Base-by-base conservation (phyloP, 371 early-diverging fungal genomes). In the Entomophthora muscae region DNA sequence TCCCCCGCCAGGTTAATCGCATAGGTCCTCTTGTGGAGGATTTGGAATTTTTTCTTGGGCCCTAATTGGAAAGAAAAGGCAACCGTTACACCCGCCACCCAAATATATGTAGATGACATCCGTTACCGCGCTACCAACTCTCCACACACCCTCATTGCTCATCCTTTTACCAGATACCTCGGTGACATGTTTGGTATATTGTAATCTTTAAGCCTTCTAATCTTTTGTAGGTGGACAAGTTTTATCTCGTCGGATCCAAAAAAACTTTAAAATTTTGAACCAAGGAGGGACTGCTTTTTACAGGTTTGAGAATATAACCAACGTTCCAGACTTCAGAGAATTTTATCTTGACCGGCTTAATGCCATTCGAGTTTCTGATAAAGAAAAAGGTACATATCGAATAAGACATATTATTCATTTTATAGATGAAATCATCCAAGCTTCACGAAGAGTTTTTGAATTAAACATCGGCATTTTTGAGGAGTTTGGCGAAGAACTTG, bases 1-100 rank as follows among this genome's bases (percentile, higher is more conserved):
- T 79, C 77, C 65, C 77, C 79, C 53, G 61, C 7, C 77, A 79
- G 61, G 64, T 79, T 12, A 71, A 72, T 32, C 68, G 79, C n/a
- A 60, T 54, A 42, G 60, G 71, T n/a, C 52, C 74, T 0, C 61
- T 79, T 5, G 31, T 66, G 21, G 29, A 69, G 61, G 78, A 78
- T 66, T 66, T 76, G 32, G 71, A 67, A 52, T 75, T 64, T 51
- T 76, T 68, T n/a, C 64, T 74, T 74, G 53, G 75, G 76, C 1
- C 33, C 31, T 3, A 32, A 59, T 24, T 59, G 60, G 60, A 53
- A 67, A 24, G 70, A 73, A 1, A 66, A 61, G 3, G 53, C 69
- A 21, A 57, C 64, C 12, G 72, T 76, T 66, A 75, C 79, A 22
- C 74, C 77, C 23, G 76, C 77, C 28, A 73, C 75, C 30, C 62